A percentile compares a stretch with the other conserved stretches of the same genome.
These are phyloP conservation scores for Boletus tylopilopsis DNA, from an alignment of 768 basidiomycete genomes.

Conservation along the genomic window DNA sequence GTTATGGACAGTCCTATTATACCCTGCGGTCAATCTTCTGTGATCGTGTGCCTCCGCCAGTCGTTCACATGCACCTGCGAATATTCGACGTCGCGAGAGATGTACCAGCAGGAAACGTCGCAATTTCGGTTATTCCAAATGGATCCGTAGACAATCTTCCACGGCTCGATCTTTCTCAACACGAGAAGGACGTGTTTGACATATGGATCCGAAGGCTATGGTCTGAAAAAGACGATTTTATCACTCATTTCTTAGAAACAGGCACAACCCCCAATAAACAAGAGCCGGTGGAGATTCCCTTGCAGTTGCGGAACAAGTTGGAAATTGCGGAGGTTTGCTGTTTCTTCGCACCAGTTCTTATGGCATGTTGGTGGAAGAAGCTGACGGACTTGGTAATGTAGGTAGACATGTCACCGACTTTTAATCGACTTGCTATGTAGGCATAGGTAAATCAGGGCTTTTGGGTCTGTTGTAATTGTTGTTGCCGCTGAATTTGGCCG, in stretches of 20 bases:
- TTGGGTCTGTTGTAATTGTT: constrained; percentile 44
- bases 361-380: constrained; percentile 47
- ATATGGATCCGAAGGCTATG: constrained; percentile 79
- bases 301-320: constrained; percentile 48
- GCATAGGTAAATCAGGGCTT: constrained; percentile 5
- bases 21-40: constrained; percentile 88
- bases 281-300: constrained; percentile 49
- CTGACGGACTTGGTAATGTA: constrained; percentile 25
- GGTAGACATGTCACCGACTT: constrained; percentile 3
- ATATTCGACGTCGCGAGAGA: constrained; percentile 64
- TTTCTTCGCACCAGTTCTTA: constrained; percentile 59
- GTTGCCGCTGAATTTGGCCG: constrained; percentile 50
- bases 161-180: constrained; percentile 50
- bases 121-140: constrained; percentile 30
- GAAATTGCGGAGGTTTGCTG: constrained; percentile 69
- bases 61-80: constrained; percentile 83
- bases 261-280: constrained; percentile 40
- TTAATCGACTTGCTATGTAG: constrained; percentile 8
- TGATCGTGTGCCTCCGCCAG: constrained; percentile 75
- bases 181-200: constrained; percentile 70
- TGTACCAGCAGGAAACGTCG: constrained; percentile 66
- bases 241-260: constrained; percentile 60
- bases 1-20: constrained; percentile 86
- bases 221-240: constrained; percentile 78
- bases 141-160: constrained; percentile 29